Evolutionary conservation across 257 asterid genomes (phyloP).

Genomic region (Cynanchum wilfordii): DNA sequence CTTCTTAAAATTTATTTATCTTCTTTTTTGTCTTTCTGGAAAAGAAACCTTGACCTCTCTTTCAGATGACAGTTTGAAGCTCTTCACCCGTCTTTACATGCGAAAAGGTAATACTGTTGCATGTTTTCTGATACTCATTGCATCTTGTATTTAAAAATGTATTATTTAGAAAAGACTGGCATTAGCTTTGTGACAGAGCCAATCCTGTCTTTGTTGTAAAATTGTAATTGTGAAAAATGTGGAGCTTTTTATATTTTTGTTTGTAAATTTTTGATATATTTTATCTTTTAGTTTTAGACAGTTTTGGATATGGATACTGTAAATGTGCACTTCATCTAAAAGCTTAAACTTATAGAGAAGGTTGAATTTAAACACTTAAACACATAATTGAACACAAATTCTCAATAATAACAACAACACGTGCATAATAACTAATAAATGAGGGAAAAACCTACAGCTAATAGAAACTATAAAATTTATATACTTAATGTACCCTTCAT

Average conservation of each 20-base stretch:
- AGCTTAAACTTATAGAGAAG: too few relatives aligned
- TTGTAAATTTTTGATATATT: not conserved
- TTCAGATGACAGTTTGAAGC: conserved; percentile 81
- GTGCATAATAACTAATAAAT: too few relatives aligned
- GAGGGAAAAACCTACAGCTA: too few relatives aligned
- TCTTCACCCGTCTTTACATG: conserved; percentile 72
- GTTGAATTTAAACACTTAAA: too few relatives aligned
- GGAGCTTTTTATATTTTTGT: not conserved
- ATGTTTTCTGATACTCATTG: not conserved
- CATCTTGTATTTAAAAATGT: not conserved
- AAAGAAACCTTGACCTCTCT: conserved; percentile 66
- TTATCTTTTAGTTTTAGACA: not conserved
- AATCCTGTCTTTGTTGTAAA: not conserved
- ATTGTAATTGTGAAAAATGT: not conserved
- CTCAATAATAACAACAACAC: too few relatives aligned
- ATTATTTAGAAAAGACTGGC: not conserved
- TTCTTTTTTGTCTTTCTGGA: conserved; percentile 17
- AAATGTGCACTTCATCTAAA: too few relatives aligned
- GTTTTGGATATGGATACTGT: not conserved
- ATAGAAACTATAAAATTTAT: too few relatives aligned
- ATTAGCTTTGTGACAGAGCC: not conserved
- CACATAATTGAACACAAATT: too few relatives aligned
- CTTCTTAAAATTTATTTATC: not conserved
- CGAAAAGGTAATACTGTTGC: conserved; percentile 62
- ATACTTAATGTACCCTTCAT: too few relatives aligned